Percentiles rank a stretch among this genome's conserved stretches.
These are phyloP conservation scores for Erodium texanum DNA, from an alignment of 441 rosid genomes.

Conservation along the genomic window DNA sequence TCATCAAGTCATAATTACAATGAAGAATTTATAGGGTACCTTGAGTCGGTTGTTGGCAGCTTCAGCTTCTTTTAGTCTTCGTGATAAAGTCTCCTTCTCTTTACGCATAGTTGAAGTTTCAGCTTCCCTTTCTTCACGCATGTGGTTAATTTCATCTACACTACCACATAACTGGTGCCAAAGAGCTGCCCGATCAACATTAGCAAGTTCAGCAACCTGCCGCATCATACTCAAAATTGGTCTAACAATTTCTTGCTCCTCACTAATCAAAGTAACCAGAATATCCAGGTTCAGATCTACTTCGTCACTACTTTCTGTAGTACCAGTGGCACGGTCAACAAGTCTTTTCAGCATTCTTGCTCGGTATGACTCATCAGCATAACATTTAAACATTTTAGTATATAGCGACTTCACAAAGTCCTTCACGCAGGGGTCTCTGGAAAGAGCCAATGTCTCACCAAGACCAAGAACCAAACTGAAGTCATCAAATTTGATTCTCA, in stretches of 20 bases:
- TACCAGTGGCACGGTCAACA: constrained; percentile 68
- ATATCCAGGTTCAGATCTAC: constrained; percentile 71
- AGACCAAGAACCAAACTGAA: constrained; percentile 74
- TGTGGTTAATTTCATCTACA: constrained; percentile 68
- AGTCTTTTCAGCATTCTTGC: constrained; percentile 82
- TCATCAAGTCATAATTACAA: constrained; percentile 13
- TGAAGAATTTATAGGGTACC: constrained; percentile 38
- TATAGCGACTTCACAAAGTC: constrained; percentile 80
- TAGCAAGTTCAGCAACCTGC: constrained; percentile 88
- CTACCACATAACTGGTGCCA: constrained; percentile 87
- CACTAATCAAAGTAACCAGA: constrained; percentile 67
- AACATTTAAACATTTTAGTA: constrained; percentile 75
- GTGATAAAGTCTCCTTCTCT: constrained; percentile 54
- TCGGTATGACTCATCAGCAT: constrained; percentile 70
- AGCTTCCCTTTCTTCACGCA: constrained; percentile 61
- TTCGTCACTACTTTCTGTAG: constrained; percentile 54
- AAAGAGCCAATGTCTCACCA: constrained; percentile 84
- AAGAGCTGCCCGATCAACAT: constrained; percentile 88
- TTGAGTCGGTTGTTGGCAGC: constrained; percentile 61
- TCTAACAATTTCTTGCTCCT: constrained; percentile 71
- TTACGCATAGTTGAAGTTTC: constrained; percentile 55
- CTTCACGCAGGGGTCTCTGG: constrained; percentile 64
- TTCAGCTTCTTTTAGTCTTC: constrained; percentile 74
- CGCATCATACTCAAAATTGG: constrained; percentile 80
- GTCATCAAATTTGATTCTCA: constrained; percentile 55